These are phyloP conservation scores for Puccinellia tenuiflora DNA, from an alignment of 176 grass and related monocot species.

Conservation along the genomic window DNA sequence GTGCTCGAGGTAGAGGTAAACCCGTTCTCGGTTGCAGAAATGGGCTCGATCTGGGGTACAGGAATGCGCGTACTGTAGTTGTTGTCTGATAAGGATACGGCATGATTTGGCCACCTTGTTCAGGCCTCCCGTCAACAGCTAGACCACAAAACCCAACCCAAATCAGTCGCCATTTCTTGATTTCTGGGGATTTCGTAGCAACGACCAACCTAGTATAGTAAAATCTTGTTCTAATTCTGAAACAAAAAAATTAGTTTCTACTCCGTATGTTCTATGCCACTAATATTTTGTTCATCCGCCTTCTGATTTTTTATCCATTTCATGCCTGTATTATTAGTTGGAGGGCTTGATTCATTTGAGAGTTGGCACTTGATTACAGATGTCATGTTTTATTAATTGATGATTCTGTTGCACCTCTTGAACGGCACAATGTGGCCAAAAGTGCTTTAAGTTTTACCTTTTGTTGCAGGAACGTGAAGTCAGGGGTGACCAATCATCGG, in stretches of 20 bases:
- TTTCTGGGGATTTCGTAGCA: not conserved
- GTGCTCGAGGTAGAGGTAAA: not conserved
- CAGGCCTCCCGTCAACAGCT: not conserved
- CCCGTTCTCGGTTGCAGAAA: not conserved
- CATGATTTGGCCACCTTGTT: not conserved
- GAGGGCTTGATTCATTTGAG: not conserved
- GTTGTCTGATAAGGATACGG: not conserved
- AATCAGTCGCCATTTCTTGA: not conserved
- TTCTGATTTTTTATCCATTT: not conserved
- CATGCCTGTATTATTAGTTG: not conserved
- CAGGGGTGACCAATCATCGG: not conserved
- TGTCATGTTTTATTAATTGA: not conserved
- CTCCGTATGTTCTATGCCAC: not conserved
- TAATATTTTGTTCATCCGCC: not conserved
- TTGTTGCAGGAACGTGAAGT: slow-evolving; percentile 17
- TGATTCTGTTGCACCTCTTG: not conserved
- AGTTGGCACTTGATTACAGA: not conserved
- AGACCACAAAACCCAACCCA: not conserved
- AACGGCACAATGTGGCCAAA: not conserved
- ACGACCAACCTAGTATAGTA: not conserved
- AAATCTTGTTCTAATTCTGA: not conserved
- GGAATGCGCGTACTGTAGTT: not conserved
- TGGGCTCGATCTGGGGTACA: not conserved
- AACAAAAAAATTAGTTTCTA: not conserved
- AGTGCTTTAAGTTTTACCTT: not conserved